phyloP scores from a whole-genome alignment of 306 rosid genomes.

The Trichosanthes cucumerina region DNA sequence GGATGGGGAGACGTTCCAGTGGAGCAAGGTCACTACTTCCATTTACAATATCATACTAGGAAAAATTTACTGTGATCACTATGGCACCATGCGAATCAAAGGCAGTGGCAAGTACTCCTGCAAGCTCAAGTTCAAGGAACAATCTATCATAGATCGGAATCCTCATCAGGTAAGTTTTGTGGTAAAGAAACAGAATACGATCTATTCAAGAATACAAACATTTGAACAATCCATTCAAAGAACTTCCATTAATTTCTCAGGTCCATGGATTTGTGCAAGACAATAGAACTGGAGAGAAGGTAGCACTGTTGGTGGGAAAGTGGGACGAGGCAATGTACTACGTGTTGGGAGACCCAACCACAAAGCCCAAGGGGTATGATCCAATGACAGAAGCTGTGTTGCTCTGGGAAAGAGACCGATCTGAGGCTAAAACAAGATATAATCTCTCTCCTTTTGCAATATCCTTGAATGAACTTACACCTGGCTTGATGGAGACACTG shows the following conservation, averaged over 20 bases:
- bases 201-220: background rate
- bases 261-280: slow-evolving; percentile 99
- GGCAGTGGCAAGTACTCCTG: slow-evolving; percentile 91
- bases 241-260: slow-evolving; percentile 26
- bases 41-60: slow-evolving; percentile 94
- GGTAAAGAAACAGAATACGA: background rate
- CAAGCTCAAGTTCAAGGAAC: slow-evolving; percentile 97
- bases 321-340: slow-evolving; percentile 99
- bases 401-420: slow-evolving; percentile 83
- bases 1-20: slow-evolving; percentile 81
- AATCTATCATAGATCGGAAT: slow-evolving; percentile 88
- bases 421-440: slow-evolving; percentile 69
- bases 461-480: slow-evolving; percentile 76
- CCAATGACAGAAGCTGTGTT: slow-evolving; percentile 94
- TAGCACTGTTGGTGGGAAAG: slow-evolving; percentile 92
- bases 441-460: slow-evolving; percentile 90
- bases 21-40: slow-evolving; percentile 99
- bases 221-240: background rate
- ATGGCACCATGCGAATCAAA: slow-evolving; percentile 94
- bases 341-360: slow-evolving; percentile 92
- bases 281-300: slow-evolving; percentile 96
- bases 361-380: slow-evolving; percentile 92
- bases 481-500: slow-evolving; percentile 55
- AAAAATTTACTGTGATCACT: slow-evolving; percentile 91
- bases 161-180: slow-evolving; percentile 75